Evolutionary conservation across 1,284 basidiomycete species (phyloP).

Genomic region (Moesziomyces sp.): DNA sequence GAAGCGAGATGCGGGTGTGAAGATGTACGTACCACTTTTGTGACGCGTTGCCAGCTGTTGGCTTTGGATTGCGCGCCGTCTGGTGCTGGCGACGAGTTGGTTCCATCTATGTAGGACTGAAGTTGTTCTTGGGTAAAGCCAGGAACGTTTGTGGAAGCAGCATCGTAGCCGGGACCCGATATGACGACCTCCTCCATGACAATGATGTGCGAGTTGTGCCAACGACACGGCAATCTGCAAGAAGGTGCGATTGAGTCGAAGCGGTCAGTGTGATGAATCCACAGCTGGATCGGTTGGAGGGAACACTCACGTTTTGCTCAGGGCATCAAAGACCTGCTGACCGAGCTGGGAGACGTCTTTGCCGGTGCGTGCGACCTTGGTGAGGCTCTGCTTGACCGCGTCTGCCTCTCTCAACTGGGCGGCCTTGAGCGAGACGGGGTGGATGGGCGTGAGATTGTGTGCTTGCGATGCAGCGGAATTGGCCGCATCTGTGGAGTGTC

Average conservation of each 20-base stretch:
- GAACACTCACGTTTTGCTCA: slow-evolving; percentile 64
- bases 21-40: slow-evolving; percentile 56
- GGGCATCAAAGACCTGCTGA: slow-evolving; percentile 61
- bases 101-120: slow-evolving; percentile 45
- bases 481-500: slow-evolving; percentile 7
- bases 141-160: slow-evolving; percentile 57
- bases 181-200: slow-evolving; percentile 67
- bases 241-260: background rate
- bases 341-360: slow-evolving; percentile 55
- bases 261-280: background rate
- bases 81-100: slow-evolving; percentile 22
- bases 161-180: slow-evolving; percentile 56
- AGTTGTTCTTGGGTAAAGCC: slow-evolving; percentile 49
- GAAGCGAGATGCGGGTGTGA: background rate
- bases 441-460: slow-evolving; percentile 30
- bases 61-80: slow-evolving; percentile 56
- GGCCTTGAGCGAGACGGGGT: slow-evolving; percentile 43
- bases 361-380: slow-evolving; percentile 49
- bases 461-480: slow-evolving; percentile 11
- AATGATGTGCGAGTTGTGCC: slow-evolving; percentile 65
- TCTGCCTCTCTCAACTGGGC: slow-evolving; percentile 51
- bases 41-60: slow-evolving; percentile 58
- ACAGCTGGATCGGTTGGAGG: background rate
- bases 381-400: slow-evolving; percentile 46
- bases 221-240: slow-evolving; percentile 61